Base-by-base conservation (phyloP, 352 stramenopile genomes). In the Saprolegnia diclina region DNA sequence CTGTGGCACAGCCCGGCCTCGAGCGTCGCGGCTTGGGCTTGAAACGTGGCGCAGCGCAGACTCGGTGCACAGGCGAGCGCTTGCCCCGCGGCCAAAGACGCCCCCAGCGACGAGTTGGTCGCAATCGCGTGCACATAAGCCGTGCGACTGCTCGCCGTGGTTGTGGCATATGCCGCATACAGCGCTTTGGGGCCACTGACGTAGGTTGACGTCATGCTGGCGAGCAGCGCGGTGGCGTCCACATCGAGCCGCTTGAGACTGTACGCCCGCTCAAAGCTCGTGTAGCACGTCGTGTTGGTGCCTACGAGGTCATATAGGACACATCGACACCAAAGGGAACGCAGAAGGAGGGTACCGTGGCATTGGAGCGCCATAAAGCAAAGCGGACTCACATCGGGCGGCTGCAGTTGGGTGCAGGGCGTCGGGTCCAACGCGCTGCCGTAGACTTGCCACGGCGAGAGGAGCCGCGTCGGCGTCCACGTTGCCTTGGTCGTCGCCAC, bases 371-470 rank as follows among this genome's bases (percentile, higher is more conserved):
- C 13, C 44, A 26, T 48, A 21, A 54, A 66, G 38, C 32, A 48
- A 3, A 66, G 40, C 13, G 57, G 42, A 48, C 4, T 48, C 42
- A n/a, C 37, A 40, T n/a, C 42, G n/a, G 24, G 29, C n/a, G 32
- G 0, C 11, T 48, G 11, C 42, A 48, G 11, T 1, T 11, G 42
- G 3, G 42, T 24, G 29, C 29, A 48, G 1, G 7, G 21, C 14
- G 48, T 48, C 50, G 40, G n/a, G 53, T 26, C 53, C 4, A 24
- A 38, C 5, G 16, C 1, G n/a, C 48, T 40, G 7, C 40, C 57
- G 35, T 66, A n/a, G 22, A 22, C 57, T 42, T 29, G 37, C 57
- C 57, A 66, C 10, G 57, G 57, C 5, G 37, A 5, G 3, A 48
- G 42, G 11, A 48, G 18, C 13, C 13, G 4, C 18, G 11, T n/a